Percentiles rank a stretch among this genome's conserved stretches.
Conservation (phyloP, 228 moss, liverwort and hornwort species). For the Sphagnum magellanicum region DNA sequence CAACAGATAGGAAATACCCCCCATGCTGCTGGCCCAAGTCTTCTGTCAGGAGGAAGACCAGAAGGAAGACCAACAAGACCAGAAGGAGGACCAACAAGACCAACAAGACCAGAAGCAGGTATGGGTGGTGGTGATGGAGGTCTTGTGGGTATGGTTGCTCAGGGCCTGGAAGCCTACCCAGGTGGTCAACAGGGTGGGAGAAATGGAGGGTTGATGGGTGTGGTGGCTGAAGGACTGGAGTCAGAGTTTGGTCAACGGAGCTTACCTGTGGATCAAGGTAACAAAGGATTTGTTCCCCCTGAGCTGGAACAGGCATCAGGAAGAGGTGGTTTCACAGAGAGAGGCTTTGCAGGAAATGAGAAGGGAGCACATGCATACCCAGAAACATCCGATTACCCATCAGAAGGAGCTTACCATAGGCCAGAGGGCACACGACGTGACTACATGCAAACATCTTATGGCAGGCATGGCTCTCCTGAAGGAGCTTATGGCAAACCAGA, state of each 20-base stretch:
- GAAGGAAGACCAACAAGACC: slow-evolving; percentile 9
- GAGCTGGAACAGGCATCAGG: not conserved
- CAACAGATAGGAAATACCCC: slow-evolving; percentile 29
- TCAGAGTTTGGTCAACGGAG: slow-evolving; percentile 19
- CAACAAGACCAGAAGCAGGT: not conserved
- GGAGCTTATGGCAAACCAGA: not conserved
- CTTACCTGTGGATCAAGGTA: slow-evolving; percentile 15
- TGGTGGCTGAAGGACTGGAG: slow-evolving; percentile 20
- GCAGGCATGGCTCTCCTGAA: not conserved
- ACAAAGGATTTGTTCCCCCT: slow-evolving; percentile 24
- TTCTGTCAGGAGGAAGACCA: slow-evolving; percentile 13
- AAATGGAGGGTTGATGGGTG: slow-evolving; percentile 6
- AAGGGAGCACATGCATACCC: slow-evolving; percentile 11
- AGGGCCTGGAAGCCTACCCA: slow-evolving; percentile 27
- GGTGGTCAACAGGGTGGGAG: slow-evolving; percentile 9
- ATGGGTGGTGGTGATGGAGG: slow-evolving; percentile 17
- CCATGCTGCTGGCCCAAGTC: slow-evolving; percentile 6
- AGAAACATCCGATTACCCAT: slow-evolving; percentile 15
- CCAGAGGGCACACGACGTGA: slow-evolving; percentile 18
- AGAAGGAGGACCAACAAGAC: slow-evolving; percentile 10
- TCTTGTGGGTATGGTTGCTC: slow-evolving; percentile 15
- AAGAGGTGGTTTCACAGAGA: slow-evolving; percentile 10
- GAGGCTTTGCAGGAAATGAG: slow-evolving; percentile 2
- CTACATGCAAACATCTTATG: not conserved
- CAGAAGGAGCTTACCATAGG: slow-evolving; percentile 19